Percentiles rank a stretch among this genome's conserved stretches.
These are phyloP conservation scores for Leucaena leucocephala DNA, from an alignment of 306 rosid species.

Conservation along the genomic window DNA sequence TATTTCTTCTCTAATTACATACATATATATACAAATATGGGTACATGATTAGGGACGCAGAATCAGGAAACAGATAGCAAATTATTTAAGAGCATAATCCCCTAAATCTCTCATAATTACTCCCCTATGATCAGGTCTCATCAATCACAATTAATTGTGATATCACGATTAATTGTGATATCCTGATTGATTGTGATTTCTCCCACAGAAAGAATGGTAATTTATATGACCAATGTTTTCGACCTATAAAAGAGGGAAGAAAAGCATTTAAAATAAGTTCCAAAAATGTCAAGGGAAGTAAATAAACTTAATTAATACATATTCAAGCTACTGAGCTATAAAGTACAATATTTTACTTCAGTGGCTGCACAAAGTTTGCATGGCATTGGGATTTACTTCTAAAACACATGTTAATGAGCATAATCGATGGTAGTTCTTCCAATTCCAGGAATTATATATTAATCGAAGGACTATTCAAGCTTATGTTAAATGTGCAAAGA, in stretches of 20 bases:
- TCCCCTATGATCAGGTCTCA: too few species aligned
- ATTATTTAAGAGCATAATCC: too few species aligned
- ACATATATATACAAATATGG: too few species aligned
- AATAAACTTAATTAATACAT: not conserved
- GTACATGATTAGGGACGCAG: too few species aligned
- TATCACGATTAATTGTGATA: too few species aligned
- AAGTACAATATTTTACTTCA: not conserved
- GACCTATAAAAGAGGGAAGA: slow-evolving; percentile 54
- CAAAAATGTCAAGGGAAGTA: slow-evolving; percentile 5
- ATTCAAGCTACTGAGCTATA: not conserved
- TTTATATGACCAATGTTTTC: slow-evolving; percentile 94
- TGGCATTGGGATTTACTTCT: slow-evolving; percentile 1
- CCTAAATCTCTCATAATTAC: too few species aligned
- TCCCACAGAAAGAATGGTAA: slow-evolving; percentile 41
- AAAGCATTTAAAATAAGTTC: slow-evolving; percentile 21
- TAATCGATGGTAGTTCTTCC: slow-evolving; percentile 4
- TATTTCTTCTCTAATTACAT: too few species aligned
- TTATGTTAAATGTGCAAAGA: not conserved
- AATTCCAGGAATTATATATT: not conserved
- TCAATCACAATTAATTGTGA: too few species aligned
- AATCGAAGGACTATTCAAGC: not conserved
- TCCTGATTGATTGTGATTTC: too few species aligned
- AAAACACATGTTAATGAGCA: not conserved
- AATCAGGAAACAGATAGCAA: too few species aligned
- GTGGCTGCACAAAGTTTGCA: not conserved